Conservation (phyloP, 257 asterid species). For the Solanum etuberosum region DNA sequence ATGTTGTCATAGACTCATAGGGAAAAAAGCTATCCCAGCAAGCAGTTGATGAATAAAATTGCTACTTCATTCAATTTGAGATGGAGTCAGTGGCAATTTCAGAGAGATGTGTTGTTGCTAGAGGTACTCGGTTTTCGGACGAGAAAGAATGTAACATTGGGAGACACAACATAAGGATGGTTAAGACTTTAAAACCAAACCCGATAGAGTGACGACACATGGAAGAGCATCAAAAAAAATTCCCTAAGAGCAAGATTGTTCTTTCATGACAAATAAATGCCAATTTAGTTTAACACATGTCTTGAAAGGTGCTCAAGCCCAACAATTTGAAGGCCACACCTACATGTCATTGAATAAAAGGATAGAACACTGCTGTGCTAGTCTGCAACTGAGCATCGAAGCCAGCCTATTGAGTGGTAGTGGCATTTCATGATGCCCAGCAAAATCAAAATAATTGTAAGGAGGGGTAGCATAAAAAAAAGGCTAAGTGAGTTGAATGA, state of each 20-base stretch:
- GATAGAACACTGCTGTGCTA: background rate
- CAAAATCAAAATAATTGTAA: background rate
- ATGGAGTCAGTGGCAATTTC: background rate
- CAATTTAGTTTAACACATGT: background rate
- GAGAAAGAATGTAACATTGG: background rate
- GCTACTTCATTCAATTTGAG: background rate
- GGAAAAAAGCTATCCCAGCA: background rate
- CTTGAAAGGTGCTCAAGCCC: background rate
- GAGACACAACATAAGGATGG: background rate
- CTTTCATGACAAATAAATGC: background rate
- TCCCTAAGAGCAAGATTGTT: background rate
- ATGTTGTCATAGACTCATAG: too few relatives aligned
- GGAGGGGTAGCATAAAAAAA: background rate
- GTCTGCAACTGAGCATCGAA: background rate
- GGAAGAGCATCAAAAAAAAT: background rate
- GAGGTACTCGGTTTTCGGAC: background rate
- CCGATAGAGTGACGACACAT: background rate
- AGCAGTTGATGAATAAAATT: background rate
- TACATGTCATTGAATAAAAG: background rate
- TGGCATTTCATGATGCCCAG: background rate
- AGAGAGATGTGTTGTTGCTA: background rate
- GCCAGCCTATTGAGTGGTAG: background rate
- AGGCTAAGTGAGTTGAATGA: background rate
- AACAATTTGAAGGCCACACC: background rate
- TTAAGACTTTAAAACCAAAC: background rate